phyloP scores from a whole-genome alignment of 345 rosid genomes.

The Syzygium jambos region DNA sequence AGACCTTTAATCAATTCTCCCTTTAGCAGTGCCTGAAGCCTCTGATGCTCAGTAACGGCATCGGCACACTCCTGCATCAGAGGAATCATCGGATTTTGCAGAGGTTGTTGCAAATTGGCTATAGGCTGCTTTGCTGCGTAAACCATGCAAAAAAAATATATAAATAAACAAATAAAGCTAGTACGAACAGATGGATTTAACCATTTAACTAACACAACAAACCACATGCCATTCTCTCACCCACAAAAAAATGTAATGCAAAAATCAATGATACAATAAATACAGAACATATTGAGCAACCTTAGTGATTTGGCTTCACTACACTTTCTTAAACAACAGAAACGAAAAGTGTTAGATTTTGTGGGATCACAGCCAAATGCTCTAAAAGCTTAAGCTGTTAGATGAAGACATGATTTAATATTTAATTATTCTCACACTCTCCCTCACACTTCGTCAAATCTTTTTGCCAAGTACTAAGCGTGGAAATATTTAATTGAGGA shows the following conservation, averaged over 20 bases:
- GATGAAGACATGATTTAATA: no score
- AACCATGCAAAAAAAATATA: background rate
- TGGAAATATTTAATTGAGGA: no score
- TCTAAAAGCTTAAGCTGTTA: no score
- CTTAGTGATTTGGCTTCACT: background rate
- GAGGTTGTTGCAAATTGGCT: constrained; percentile 50
- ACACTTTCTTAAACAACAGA: background rate
- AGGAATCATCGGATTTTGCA: constrained; percentile 57
- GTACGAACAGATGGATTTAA: background rate
- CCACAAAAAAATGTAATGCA: background rate
- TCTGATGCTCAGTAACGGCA: constrained; percentile 90
- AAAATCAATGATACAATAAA: background rate
- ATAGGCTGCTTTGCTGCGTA: constrained; percentile 48
- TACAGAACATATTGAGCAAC: background rate
- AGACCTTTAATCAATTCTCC: constrained; percentile 92
- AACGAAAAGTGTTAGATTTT: no score
- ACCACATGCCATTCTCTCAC: background rate
- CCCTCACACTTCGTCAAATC: no score
- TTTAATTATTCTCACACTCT: no score
- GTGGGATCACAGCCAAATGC: no score
- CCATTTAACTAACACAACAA: constrained; percentile 6
- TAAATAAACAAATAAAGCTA: background rate
- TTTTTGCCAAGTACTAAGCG: no score
- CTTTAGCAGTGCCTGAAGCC: constrained; percentile 79
- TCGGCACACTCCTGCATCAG: constrained; percentile 77